Evolutionary conservation across 2,329 filamentous ascomycete species (phyloP).

Genomic region (Aspergillus quadrilineatus): DNA sequence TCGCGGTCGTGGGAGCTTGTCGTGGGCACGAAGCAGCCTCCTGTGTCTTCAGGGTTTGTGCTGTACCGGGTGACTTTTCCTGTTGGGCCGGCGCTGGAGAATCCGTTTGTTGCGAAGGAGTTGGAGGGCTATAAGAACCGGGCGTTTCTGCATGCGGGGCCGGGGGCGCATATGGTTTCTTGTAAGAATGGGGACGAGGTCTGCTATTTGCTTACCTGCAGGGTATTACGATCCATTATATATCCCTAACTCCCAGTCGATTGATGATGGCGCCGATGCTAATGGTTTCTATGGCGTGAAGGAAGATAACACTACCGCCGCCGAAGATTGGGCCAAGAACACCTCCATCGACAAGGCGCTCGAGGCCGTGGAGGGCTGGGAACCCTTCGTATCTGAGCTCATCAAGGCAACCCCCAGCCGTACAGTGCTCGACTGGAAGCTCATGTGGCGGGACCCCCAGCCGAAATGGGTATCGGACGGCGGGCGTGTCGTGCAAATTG

Average conservation of each 20-base stretch:
- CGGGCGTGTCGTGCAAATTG: not conserved
- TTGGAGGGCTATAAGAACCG: not conserved
- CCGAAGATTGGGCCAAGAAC: not conserved
- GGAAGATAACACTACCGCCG: not conserved
- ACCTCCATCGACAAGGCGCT: not conserved
- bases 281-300: not conserved
- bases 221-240: not conserved
- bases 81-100: not conserved
- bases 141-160: not conserved
- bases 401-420: not conserved
- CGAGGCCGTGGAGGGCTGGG: not conserved
- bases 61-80: not conserved
- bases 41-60: not conserved
- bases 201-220: not conserved
- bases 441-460: not conserved
- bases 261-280: not conserved
- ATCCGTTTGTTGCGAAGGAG: not conserved
- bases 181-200: not conserved
- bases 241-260: too few species aligned
- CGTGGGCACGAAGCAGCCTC: not conserved
- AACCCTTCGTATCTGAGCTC: not conserved
- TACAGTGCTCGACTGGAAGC: not conserved
- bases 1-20: not conserved
- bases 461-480: not conserved
- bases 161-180: not conserved